Conservation (phyloP, 192 early-diverging fungal genomes). For the Coemansia sp. region DNA sequence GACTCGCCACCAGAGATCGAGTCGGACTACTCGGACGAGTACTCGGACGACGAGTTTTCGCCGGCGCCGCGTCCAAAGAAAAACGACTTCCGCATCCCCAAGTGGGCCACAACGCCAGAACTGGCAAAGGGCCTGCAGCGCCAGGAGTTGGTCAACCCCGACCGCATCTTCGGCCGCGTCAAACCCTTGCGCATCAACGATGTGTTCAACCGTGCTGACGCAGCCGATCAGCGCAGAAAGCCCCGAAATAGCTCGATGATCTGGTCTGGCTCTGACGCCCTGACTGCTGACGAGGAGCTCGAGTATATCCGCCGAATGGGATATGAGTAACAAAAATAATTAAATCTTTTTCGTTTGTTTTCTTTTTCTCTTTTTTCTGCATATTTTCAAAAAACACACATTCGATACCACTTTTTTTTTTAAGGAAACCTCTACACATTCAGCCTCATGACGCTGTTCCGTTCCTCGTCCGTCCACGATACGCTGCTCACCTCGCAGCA, state of each 20-base stretch:
- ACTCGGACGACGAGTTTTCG: conserved; percentile 54
- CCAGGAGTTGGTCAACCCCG: conserved; percentile 49
- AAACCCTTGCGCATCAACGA: conserved; percentile 50
- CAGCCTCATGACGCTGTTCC: conserved; percentile 25
- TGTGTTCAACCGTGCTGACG: conserved; percentile 40
- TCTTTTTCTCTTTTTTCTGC: conserved; percentile 9
- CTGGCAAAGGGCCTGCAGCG: conserved; percentile 35
- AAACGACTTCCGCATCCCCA: conserved; percentile 43
- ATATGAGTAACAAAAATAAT: conserved; percentile 16
- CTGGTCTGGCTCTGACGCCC: conserved; percentile 49
- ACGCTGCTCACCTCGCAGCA: conserved; percentile 14
- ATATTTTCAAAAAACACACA: neutral
- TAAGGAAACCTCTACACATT: conserved; percentile 1
- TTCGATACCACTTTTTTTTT: neutral
- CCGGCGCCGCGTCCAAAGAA: conserved; percentile 45
- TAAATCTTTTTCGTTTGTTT: conserved; percentile 17
- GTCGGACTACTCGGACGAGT: conserved; percentile 53
- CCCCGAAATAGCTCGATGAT: conserved; percentile 55
- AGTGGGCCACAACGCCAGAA: conserved; percentile 55
- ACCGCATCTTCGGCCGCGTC: conserved; percentile 51
- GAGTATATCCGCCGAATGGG: conserved; percentile 55
- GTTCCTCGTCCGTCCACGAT: conserved; percentile 14
- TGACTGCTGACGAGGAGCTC: conserved; percentile 48
- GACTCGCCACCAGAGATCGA: conserved; percentile 49
- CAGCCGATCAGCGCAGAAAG: conserved; percentile 23